Base-by-base conservation (phyloP, 78 protist genomes). In the Salpingoeca rosetta region DNA sequence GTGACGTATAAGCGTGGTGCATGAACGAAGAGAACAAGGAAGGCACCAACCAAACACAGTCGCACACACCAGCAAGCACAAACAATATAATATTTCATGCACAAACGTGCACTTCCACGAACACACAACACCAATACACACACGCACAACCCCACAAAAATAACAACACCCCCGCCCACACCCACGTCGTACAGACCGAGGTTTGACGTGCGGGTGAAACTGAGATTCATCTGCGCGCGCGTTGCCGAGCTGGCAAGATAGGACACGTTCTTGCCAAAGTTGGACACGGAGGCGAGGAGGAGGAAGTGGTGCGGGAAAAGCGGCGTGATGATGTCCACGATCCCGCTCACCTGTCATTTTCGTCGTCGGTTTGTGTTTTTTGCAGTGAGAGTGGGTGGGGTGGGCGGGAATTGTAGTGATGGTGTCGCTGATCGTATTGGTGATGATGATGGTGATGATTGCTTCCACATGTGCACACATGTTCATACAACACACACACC, bases 261-360 rank as follows among this genome's bases (percentile, higher is more conserved):
- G 1, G 88, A 44, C 10, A 89, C 38, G 41, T 89, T 85, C 75
- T 90, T 88, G 45, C 87, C 76, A 44, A 83, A 7, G 40, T 83
- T 83, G 3, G 91, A 84, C 11, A 80, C 56, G 35, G 89, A 84
- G 38, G 91, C 93, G 3, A 90, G 43, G 38, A 41, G 77, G 25
- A 90, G 76, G 40, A 90, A 90, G 44, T 51, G n/a, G 35, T 38
- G 27, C 37, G 92, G 93, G 1, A 39, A 85, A 22, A 85, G 57
- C 22, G 90, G 88, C 39, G 72, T 85, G 44, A 72, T 0, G 26
- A 51, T n/a, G 74, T 88, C 93, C 12, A 88, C 36, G 27, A 88
- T 0, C 31, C 83, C 42, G 77, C 88, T 26, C 65, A n/a, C n/a
- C n/a, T n/a, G n/a, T n/a, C n/a, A n/a, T n/a, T n/a, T n/a, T n/a